A percentile compares a stretch with the other conserved stretches of the same genome.
phyloP scores from a whole-genome alignment of 768 basidiomycete genomes.

The Amanita molliuscula region DNA sequence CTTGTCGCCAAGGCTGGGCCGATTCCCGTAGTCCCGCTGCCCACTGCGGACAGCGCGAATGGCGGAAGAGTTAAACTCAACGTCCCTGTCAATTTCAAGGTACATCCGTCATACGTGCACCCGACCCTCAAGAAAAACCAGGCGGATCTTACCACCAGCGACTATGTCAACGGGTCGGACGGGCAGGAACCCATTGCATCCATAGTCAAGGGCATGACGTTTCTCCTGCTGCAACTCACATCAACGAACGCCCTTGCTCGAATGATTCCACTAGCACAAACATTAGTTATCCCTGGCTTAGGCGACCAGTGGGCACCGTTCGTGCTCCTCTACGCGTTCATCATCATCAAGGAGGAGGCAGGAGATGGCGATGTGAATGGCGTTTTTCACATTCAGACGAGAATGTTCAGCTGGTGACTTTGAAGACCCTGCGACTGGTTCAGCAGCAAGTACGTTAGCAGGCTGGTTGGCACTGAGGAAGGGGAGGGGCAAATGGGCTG shows the following conservation, averaged over 20 bases:
- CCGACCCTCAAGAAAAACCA: slow-evolving; percentile 20
- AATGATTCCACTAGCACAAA: slow-evolving; percentile 17
- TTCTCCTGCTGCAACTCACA: slow-evolving; percentile 25
- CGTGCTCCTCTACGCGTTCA: slow-evolving; percentile 15
- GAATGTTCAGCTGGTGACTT: slow-evolving; percentile 36
- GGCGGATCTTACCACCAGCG: slow-evolving; percentile 15
- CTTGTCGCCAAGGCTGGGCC: slow-evolving; percentile 31
- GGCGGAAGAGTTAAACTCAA: slow-evolving; percentile 22
- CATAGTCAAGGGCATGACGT: slow-evolving; percentile 38
- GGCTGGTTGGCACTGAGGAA: slow-evolving; percentile 28
- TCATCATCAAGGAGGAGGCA: slow-evolving; percentile 18
- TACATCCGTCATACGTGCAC: slow-evolving; percentile 20
- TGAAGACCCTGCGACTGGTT: slow-evolving; percentile 38
- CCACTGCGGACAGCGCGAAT: slow-evolving; percentile 8
- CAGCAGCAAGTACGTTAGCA: slow-evolving; percentile 31
- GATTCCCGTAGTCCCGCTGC: slow-evolving; percentile 19
- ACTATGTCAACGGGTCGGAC: slow-evolving; percentile 25
- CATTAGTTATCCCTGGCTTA: slow-evolving; percentile 17
- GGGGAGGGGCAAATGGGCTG: slow-evolving; percentile 24
- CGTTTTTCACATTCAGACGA: slow-evolving; percentile 17
- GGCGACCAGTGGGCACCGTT: slow-evolving; percentile 31
- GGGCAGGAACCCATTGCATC: slow-evolving; percentile 27
- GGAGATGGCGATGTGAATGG: slow-evolving; percentile 1
- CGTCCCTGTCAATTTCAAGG: slow-evolving; percentile 32
- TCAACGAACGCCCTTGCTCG: slow-evolving; percentile 27